Conservation (phyloP, 441 rosid species). For the Viola pubescens region DNA sequence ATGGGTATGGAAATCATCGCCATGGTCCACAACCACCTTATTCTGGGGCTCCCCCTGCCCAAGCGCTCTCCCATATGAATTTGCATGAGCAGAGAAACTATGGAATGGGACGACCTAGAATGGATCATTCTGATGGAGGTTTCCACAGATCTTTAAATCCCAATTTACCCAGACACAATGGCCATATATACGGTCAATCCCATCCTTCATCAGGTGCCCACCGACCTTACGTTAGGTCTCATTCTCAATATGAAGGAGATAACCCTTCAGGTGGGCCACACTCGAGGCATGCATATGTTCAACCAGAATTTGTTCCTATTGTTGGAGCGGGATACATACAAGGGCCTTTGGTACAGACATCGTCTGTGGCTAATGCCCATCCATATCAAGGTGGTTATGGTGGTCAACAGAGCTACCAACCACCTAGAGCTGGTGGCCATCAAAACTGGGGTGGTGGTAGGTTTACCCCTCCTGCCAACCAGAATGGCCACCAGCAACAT, state of each 20-base stretch:
- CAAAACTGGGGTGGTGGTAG: constrained; percentile 15
- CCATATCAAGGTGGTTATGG: constrained; percentile 24
- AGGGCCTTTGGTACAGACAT: constrained; percentile 15
- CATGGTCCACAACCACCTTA: constrained; percentile 16
- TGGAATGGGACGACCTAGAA: constrained; percentile 19
- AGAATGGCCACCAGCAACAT: constrained; percentile 32
- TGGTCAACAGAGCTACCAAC: constrained; percentile 27
- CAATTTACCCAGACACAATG: constrained; percentile 13
- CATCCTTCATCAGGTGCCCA: constrained; percentile 12
- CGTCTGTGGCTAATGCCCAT: constrained; percentile 11
- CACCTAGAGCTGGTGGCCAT: constrained; percentile 23
- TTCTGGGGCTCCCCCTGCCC: background rate
- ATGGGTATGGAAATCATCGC: constrained; percentile 18
- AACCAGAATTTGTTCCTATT: constrained; percentile 22
- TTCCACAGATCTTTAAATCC: constrained; percentile 13
- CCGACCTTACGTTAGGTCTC: constrained; percentile 14
- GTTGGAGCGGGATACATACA: constrained; percentile 26
- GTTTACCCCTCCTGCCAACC: constrained; percentile 28
- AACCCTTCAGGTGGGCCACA: constrained; percentile 19
- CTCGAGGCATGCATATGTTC: constrained; percentile 14
- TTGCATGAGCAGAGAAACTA: constrained; percentile 23
- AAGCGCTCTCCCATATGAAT: constrained; percentile 17
- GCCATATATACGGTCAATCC: constrained; percentile 19
- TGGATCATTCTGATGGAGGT: constrained; percentile 21
- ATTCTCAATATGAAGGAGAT: constrained; percentile 22